A percentile compares a stretch with the other conserved stretches of the same genome.
Evolutionary conservation across 495 filamentous ascomycete species (phyloP).

Genomic region (Aspergillus haitiensis): DNA sequence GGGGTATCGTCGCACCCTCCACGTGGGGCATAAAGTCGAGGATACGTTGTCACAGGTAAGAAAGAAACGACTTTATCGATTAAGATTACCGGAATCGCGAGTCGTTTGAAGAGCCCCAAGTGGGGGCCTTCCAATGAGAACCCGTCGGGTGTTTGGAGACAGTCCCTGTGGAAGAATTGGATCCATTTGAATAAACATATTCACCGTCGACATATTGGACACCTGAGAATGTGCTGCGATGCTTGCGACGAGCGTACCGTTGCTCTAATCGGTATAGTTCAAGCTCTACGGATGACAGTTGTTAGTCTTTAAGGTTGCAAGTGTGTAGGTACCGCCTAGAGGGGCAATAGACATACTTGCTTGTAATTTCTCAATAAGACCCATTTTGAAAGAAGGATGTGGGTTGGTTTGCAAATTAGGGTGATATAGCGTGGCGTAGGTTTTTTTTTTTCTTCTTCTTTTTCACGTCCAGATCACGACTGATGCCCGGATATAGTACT

Average conservation of each 20-base stretch:
- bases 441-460: too few relatives aligned
- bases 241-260: slow-evolving; percentile 82
- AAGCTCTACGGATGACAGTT: slow-evolving; percentile 51
- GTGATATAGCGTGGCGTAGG: too few relatives aligned
- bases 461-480: too few relatives aligned
- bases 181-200: slow-evolving; percentile 64
- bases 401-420: neutral
- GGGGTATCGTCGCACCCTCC: slow-evolving; percentile 21
- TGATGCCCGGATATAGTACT: too few relatives aligned
- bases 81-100: slow-evolving; percentile 33
- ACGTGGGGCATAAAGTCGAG: slow-evolving; percentile 29
- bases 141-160: slow-evolving; percentile 48
- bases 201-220: slow-evolving; percentile 91
- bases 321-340: neutral
- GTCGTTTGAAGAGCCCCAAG: slow-evolving; percentile 33
- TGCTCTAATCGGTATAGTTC: slow-evolving; percentile 93
- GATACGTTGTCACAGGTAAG: slow-evolving; percentile 20
- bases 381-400: slow-evolving; percentile 39
- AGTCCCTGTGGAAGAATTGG: slow-evolving; percentile 42
- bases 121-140: slow-evolving; percentile 39
- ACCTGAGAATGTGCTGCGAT: slow-evolving; percentile 82
- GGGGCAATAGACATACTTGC: slow-evolving; percentile 41
- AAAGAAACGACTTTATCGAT: slow-evolving; percentile 4
- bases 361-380: slow-evolving; percentile 58
- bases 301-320: slow-evolving; percentile 13